Percentiles rank a stretch among this genome's conserved stretches.
Conservation (phyloP, 495 filamentous ascomycete species). For the Pyrenula aspistea region DNA sequence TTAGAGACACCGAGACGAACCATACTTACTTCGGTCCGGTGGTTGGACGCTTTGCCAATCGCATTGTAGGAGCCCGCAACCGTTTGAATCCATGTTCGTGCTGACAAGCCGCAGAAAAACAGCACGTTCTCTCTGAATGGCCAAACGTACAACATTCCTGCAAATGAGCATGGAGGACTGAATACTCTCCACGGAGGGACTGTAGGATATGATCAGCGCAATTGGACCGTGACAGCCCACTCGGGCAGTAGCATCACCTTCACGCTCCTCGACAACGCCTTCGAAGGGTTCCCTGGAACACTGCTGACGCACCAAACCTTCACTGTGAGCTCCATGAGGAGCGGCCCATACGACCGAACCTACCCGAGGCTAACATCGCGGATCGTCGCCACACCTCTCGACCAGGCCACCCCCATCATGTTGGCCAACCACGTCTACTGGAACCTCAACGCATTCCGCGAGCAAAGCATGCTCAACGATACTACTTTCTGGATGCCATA, state of each 20-base stretch:
- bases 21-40: conserved; percentile 69
- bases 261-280: conserved; percentile 59
- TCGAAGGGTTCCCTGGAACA: conserved; percentile 70
- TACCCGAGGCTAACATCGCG: conserved; percentile 33
- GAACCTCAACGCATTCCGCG: conserved; percentile 77
- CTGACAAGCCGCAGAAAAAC: conserved; percentile 38
- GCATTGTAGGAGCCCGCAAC: conserved; percentile 31
- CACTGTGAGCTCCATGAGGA: conserved; percentile 33
- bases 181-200: conserved; percentile 76
- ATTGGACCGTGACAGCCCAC: conserved; percentile 65
- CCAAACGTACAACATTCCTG: conserved; percentile 44
- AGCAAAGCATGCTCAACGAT: conserved; percentile 55
- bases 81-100: not conserved
- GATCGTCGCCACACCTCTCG: conserved; percentile 54
- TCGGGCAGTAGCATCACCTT: conserved; percentile 63
- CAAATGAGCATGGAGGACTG: conserved; percentile 59
- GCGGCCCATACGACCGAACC: conserved; percentile 25
- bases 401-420: conserved; percentile 72
- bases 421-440: conserved; percentile 77
- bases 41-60: conserved; percentile 76
- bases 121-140: conserved; percentile 65
- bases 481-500: conserved; percentile 61
- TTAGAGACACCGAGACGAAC: conserved; percentile 45
- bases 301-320: conserved; percentile 70
- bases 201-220: conserved; percentile 69